These are phyloP conservation scores for Sclerotiophoma versabilis DNA, from an alignment of 2,329 filamentous ascomycete species.

Conservation along the genomic window DNA sequence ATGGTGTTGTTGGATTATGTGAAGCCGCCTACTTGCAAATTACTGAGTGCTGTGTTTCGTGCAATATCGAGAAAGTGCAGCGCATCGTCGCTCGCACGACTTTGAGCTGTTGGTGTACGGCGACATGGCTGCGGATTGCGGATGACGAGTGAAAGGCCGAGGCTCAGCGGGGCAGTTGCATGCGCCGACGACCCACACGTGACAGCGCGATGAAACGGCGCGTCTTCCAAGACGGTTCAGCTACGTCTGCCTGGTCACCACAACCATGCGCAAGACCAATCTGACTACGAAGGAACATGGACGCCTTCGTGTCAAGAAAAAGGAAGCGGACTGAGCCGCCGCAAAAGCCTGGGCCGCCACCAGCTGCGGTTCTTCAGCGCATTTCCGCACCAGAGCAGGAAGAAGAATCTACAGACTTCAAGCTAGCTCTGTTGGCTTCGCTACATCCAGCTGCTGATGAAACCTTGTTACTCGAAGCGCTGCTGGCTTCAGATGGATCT, in stretches of 20 bases:
- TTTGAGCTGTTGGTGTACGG: constrained; percentile 22
- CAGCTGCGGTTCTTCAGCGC: not conserved
- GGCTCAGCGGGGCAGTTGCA: constrained; percentile 32
- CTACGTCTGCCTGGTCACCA: not conserved
- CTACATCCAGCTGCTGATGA: constrained; percentile 71
- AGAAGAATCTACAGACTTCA: constrained; percentile 86
- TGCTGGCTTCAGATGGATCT: constrained; percentile 79
- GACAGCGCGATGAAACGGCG: constrained; percentile 28
- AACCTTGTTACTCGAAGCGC: constrained; percentile 75
- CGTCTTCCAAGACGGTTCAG: not conserved
- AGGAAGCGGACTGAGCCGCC: constrained; percentile 34
- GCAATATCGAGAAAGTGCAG: not conserved
- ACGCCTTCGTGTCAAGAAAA: constrained; percentile 50
- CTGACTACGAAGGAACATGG: constrained; percentile 33
- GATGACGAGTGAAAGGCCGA: constrained; percentile 33
- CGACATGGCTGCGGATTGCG: constrained; percentile 27
- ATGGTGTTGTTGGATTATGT: constrained; percentile 59
- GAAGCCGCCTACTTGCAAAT: not conserved
- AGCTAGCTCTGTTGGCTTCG: constrained; percentile 83
- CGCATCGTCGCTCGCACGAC: constrained; percentile 28
- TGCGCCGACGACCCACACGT: constrained; percentile 7
- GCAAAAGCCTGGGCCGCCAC: constrained; percentile 1
- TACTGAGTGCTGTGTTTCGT: constrained; percentile 22
- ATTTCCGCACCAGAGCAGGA: constrained; percentile 43
- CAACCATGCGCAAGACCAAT: not conserved